Percentiles rank a stretch among this genome's conserved stretches.
Evolutionary conservation across 345 rosid species (phyloP).

Genomic region (Pistacia atlantica): DNA sequence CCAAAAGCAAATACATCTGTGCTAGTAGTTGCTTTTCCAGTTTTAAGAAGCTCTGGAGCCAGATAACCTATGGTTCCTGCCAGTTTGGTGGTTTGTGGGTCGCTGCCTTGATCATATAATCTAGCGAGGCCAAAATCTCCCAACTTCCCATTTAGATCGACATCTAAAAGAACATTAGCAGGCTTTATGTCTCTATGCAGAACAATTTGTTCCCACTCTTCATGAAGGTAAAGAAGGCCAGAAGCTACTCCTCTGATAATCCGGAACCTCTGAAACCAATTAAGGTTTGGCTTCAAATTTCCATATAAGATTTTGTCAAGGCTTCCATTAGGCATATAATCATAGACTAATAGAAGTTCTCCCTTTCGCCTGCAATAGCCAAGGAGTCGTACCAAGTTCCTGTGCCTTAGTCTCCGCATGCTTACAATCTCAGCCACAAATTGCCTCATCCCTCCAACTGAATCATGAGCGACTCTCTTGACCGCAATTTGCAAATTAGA

Average conservation of each 20-base stretch:
- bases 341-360: too few species aligned
- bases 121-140: constrained; percentile 39
- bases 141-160: constrained; percentile 20
- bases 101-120: constrained; percentile 19
- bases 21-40: constrained; percentile 37
- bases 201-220: constrained; percentile 55
- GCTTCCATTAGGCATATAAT: too few species aligned
- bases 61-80: constrained; percentile 44
- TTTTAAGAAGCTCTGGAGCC: constrained; percentile 50
- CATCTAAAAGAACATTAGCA: constrained; percentile 44
- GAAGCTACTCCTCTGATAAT: constrained; percentile 47
- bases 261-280: too few species aligned
- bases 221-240: constrained; percentile 52
- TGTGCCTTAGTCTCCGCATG: too few species aligned
- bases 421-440: too few species aligned
- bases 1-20: constrained; percentile 54
- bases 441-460: too few species aligned
- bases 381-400: too few species aligned
- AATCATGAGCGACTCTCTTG: too few species aligned
- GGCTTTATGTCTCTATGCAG: constrained; percentile 59
- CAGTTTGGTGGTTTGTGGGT: constrained; percentile 16
- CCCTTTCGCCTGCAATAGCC: too few species aligned
- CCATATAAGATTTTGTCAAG: too few species aligned
- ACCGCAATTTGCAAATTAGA: too few species aligned
- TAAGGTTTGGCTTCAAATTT: too few species aligned